Evolutionary conservation across 345 rosid species (phyloP).

Genomic region (Citrus trifoliata): DNA sequence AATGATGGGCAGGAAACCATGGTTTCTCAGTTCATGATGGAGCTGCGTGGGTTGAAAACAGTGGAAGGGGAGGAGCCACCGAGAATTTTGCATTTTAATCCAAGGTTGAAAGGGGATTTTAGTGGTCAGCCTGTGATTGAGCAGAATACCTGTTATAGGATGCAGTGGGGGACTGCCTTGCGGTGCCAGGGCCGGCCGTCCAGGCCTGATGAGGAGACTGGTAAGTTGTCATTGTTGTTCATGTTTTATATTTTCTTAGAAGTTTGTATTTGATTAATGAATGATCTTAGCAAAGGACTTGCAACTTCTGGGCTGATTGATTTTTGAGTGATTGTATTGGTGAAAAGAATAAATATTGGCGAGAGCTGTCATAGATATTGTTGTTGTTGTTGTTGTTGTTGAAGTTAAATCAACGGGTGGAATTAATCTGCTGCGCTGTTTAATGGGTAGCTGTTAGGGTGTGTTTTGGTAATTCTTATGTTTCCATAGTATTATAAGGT

Average conservation of each 20-base stretch:
- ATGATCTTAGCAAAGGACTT: background rate
- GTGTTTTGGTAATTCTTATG: background rate
- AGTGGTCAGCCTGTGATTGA: conserved; percentile 82
- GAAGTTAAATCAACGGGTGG: background rate
- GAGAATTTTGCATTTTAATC: conserved; percentile 81
- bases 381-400: background rate
- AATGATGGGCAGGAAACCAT: conserved; percentile 48
- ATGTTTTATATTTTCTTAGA: background rate
- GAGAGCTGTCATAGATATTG: background rate
- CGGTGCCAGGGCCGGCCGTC: conserved; percentile 90
- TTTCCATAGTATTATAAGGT: background rate
- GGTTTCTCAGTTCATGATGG: conserved; percentile 86
- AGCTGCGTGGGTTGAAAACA: conserved; percentile 77
- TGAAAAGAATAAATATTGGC: background rate
- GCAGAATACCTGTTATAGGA: conserved; percentile 89
- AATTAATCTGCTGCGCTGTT: background rate
- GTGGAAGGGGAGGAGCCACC: conserved; percentile 99
- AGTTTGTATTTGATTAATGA: background rate
- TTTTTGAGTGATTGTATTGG: background rate
- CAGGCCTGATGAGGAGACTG: conserved; percentile 75
- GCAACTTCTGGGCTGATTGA: background rate
- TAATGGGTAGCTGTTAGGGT: background rate
- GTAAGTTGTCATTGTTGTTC: conserved; percentile 30
- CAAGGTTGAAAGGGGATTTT: conserved; percentile 93
- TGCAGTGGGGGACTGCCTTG: conserved; percentile 89